A percentile compares a stretch with the other conserved stretches of the same genome.
Evolutionary conservation across 129 eudicot genomes (phyloP).

Genomic region (Pittosporum tobira): DNA sequence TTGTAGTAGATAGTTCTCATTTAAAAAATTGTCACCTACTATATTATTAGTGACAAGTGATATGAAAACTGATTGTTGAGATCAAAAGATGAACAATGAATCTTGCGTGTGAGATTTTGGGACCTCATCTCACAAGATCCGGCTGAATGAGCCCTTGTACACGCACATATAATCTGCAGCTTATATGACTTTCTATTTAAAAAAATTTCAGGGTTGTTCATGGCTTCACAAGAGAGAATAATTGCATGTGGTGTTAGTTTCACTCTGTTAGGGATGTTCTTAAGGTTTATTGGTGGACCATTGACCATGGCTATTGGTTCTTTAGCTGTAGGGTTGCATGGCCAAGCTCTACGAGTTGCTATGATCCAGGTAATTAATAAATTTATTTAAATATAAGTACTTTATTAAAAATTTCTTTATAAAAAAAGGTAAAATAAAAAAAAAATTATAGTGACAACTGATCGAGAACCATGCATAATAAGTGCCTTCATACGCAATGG

Average conservation of each 20-base stretch:
- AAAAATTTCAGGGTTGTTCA: constrained; percentile 46
- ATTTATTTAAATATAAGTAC: background rate
- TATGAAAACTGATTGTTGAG: no score
- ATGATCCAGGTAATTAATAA: constrained; percentile 39
- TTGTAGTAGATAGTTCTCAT: no score
- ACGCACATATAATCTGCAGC: no score
- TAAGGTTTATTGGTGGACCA: constrained; percentile 53
- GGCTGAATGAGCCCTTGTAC: no score
- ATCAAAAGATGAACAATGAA: no score
- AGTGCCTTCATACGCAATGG: no score
- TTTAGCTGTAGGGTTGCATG: constrained; percentile 37
- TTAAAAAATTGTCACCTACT: no score
- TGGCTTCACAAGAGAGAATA: constrained; percentile 58
- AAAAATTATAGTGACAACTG: background rate
- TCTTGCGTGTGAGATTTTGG: no score
- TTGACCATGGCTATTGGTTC: constrained; percentile 36
- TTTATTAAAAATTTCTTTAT: background rate
- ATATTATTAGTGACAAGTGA: no score
- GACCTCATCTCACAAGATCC: no score
- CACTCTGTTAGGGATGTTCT: constrained; percentile 38
- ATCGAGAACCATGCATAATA: no score
- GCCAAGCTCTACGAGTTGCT: constrained; percentile 41
- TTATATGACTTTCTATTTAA: no score
- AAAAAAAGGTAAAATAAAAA: background rate
- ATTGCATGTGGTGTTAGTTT: constrained; percentile 49